Conservation (phyloP, 2,329 filamentous ascomycete genomes). For the Microascus cirrosus region DNA sequence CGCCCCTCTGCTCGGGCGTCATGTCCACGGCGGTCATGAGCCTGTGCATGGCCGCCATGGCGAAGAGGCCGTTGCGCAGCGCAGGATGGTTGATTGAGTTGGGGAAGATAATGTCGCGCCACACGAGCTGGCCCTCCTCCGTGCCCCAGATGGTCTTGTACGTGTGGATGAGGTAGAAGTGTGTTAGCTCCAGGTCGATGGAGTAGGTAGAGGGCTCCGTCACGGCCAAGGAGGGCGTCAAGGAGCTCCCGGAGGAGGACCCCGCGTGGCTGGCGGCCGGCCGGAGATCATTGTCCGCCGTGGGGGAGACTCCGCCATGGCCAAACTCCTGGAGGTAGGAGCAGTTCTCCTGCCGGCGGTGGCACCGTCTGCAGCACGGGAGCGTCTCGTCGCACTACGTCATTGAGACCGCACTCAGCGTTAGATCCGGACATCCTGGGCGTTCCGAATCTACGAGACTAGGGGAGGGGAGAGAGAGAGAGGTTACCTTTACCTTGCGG, state of each 20-base stretch:
- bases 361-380: constrained; percentile 8
- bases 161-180: constrained; percentile 9
- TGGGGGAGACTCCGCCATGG: not conserved
- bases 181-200: constrained; percentile 8
- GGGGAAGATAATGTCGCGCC: constrained; percentile 10
- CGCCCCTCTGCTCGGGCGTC: not conserved
- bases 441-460: not conserved
- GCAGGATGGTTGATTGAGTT: constrained; percentile 6
- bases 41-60: constrained; percentile 9
- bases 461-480: not conserved
- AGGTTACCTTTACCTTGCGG: constrained; percentile 9
- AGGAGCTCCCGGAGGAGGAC: not conserved
- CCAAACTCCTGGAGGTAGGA: constrained; percentile 8
- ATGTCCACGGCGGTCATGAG: constrained; percentile 1
- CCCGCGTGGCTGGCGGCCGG: not conserved
- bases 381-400: constrained; percentile 9
- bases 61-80: constrained; percentile 9
- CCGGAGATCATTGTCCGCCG: not conserved
- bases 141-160: constrained; percentile 8
- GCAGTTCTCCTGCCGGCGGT: constrained; percentile 6
- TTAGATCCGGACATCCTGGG: not conserved
- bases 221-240: not conserved
- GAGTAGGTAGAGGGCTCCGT: not conserved
- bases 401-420: not conserved
- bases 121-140: constrained; percentile 7